Evolutionary conservation across 257 asterid genomes (phyloP).

Genomic region (Nemophila menziesii): DNA sequence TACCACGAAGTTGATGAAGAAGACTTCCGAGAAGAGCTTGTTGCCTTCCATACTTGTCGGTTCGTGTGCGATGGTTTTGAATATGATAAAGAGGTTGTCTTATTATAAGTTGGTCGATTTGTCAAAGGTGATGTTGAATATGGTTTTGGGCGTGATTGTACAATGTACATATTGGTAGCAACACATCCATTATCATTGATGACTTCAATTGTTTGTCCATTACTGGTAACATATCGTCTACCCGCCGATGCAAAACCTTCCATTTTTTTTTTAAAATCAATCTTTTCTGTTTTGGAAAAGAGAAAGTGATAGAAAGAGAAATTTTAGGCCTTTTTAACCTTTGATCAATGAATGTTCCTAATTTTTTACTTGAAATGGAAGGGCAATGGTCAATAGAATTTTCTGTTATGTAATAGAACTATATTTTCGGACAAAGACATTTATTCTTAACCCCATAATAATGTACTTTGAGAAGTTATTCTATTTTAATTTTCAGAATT

Average conservation of each 20-base stretch:
- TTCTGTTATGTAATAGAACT: too few species aligned
- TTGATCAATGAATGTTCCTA: background rate
- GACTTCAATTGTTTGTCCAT: constrained; percentile 3
- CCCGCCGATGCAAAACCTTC: constrained; percentile 5
- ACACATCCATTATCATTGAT: constrained; percentile 12
- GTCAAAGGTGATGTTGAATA: constrained; percentile 1
- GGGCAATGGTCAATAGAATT: too few species aligned
- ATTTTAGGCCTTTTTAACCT: background rate
- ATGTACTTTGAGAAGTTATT: too few species aligned
- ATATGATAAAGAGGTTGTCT: too few species aligned
- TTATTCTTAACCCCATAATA: too few species aligned
- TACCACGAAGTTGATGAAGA: background rate
- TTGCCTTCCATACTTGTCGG: too few species aligned
- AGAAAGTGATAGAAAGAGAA: background rate
- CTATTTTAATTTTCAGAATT: too few species aligned
- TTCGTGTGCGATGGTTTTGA: too few species aligned
- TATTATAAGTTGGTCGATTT: background rate
- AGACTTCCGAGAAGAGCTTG: background rate
- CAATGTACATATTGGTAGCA: constrained; percentile 11
- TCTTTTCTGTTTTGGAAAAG: too few species aligned
- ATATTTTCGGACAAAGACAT: too few species aligned
- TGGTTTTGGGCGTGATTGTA: constrained; percentile 1
- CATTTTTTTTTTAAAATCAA: constrained; percentile 5
- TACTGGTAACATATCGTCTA: background rate
- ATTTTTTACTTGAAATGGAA: too few species aligned